Evolutionary conservation across 1,139 yeast genomes (phyloP), one percentile per base, ranked within the genome.

Genomic region (Hyphopichia pseudoburtonii): DNA sequence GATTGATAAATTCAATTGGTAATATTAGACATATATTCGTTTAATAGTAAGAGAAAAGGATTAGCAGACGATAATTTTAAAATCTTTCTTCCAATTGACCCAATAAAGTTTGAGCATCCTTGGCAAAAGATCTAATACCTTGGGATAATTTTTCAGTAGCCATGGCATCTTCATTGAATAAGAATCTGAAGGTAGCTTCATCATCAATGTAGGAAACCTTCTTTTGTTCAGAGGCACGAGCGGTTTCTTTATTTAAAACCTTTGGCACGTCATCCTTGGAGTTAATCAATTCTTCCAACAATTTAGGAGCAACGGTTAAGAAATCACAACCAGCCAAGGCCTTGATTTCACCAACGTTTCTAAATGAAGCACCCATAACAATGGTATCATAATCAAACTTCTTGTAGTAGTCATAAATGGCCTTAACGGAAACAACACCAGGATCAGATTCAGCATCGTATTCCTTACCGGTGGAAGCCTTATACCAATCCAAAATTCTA

Each of bases 331-430:
- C 99, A 48, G 98, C 97, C 57, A 92, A 79, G 54, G 95, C 96
- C 72, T 84, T 86, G 73, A 92, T 89, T 76, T 92, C 98, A 52
- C 94, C 97, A 50, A 77, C 72, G 78, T 90, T 94, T 83, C 99
- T 90, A 90, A 92, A 92, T 43, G 97, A 90, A 46, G 99, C 99
- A 70, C 98, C 99, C 98, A 92, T 92, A 61, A 92, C 98, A 65
- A 92, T 90, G 69, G 98, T 92, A 60, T 92, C 78, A 82, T 92
- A 92, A 54, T 84, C 94, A 70, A 68, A 88, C 77, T 92, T 92
- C 83, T 92, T 92, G 86, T 92, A 92, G 84, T 92, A 92, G 86
- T 90, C 86, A 87, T 66, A 92, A 67, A 92, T 92, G 45, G 62
- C 63, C 68, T 82, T 84, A 56, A 92, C 99, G 36, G 97, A 88